These are phyloP conservation scores for Verticillium albo-atrum DNA, from an alignment of 2,329 filamentous ascomycete genomes.

Conservation along the genomic window DNA sequence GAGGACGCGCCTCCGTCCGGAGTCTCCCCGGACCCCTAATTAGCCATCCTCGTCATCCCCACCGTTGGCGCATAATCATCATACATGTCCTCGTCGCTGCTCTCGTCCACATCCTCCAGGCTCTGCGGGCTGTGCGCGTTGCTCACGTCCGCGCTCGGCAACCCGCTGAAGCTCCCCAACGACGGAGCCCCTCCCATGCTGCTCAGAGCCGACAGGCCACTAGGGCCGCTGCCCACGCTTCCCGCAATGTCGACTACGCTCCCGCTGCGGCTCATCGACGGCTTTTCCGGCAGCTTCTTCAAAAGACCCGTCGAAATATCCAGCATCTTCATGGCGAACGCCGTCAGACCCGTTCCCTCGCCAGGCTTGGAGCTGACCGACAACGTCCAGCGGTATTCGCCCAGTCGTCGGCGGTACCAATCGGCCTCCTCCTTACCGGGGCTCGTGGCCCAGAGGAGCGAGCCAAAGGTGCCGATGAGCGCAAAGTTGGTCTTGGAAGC, in stretches of 20 bases:
- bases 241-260: slow-evolving; percentile 43
- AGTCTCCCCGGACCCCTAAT: slow-evolving; percentile 6
- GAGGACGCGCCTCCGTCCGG: neutral
- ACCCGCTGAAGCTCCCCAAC: slow-evolving; percentile 34
- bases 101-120: slow-evolving; percentile 44
- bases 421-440: slow-evolving; percentile 85
- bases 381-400: slow-evolving; percentile 92
- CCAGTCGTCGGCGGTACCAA: slow-evolving; percentile 81
- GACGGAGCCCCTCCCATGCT: slow-evolving; percentile 17
- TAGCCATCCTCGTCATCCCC: slow-evolving; percentile 24
- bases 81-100: slow-evolving; percentile 54
- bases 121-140: slow-evolving; percentile 47
- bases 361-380: slow-evolving; percentile 76
- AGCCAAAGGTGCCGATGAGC: slow-evolving; percentile 89
- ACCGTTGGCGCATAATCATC: slow-evolving; percentile 34
- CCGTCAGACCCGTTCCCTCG: slow-evolving; percentile 52
- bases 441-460: slow-evolving; percentile 82
- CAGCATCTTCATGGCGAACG: slow-evolving; percentile 74
- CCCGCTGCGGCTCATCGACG: slow-evolving; percentile 53
- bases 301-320: slow-evolving; percentile 67
- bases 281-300: slow-evolving; percentile 68
- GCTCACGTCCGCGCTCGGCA: slow-evolving; percentile 43
- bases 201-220: slow-evolving; percentile 22
- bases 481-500: slow-evolving; percentile 88
- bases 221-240: slow-evolving; percentile 17